These are phyloP conservation scores for Eimeria tenella DNA, from an alignment of 169 alveolate genomes.

Conservation along the genomic window DNA sequence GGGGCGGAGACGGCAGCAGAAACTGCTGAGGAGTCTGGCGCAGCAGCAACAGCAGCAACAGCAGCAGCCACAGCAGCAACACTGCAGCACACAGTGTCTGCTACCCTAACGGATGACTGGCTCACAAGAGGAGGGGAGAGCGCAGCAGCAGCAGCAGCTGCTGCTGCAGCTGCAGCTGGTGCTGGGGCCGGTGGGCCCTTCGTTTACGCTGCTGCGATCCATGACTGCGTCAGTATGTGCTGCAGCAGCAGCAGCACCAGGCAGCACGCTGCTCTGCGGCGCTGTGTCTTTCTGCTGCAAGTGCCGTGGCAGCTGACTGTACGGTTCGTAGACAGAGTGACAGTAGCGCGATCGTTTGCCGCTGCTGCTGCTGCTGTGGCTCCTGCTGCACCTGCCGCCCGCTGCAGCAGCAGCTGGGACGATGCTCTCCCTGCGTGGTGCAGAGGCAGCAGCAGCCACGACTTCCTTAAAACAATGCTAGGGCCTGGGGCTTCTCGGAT, in stretches of 20 bases:
- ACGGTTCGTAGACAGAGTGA: background rate
- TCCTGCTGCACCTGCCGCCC: background rate
- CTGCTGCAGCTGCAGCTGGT: conserved; percentile 17
- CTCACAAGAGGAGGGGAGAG: background rate
- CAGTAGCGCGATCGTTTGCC: background rate
- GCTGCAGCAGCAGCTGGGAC: conserved; percentile 34
- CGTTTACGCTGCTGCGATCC: conserved; percentile 46
- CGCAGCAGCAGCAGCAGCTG: conserved; percentile 6
- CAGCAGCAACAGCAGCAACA: background rate
- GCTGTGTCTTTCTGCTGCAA: conserved; percentile 43
- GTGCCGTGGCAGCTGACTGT: conserved; percentile 41
- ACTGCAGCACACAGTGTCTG: conserved; percentile 31
- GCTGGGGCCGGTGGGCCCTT: conserved; percentile 4
- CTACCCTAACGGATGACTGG: conserved; percentile 26
- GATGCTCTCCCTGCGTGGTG: background rate
- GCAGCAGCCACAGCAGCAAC: conserved; percentile 17
- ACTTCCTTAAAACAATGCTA: background rate
- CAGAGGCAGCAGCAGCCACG: conserved; percentile 26
- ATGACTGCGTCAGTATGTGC: background rate
- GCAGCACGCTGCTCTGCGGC: conserved; percentile 36
- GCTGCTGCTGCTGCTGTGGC: conserved; percentile 39
- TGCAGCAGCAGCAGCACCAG: conserved; percentile 42
- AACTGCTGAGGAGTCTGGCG: background rate
- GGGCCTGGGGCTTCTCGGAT: background rate
- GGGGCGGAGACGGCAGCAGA: conserved; percentile 7